A percentile compares a stretch with the other conserved stretches of the same genome.
These are phyloP conservation scores for Tylopilus subfusipes DNA, from an alignment of 768 basidiomycete genomes.

Conservation along the genomic window DNA sequence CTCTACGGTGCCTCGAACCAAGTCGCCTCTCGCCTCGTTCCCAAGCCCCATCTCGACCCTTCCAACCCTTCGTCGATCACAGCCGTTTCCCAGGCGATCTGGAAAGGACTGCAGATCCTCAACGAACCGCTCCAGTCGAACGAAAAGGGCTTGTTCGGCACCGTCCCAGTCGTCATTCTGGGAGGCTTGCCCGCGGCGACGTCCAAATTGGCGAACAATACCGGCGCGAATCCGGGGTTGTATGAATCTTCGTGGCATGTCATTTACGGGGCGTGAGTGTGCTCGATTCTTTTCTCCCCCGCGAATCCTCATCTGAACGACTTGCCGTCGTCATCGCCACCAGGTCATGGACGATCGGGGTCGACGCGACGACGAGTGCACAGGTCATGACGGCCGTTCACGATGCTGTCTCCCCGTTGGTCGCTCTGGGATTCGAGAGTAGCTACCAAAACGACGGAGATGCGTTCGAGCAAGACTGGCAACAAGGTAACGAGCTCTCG, in stretches of 20 bases:
- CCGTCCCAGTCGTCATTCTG: background rate
- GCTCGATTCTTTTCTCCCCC: background rate
- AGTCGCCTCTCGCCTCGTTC: conserved; percentile 21
- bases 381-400: conserved; percentile 6
- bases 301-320: background rate
- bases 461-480: conserved; percentile 19
- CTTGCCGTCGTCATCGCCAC: background rate
- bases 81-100: conserved; percentile 14
- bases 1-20: conserved; percentile 18
- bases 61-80: conserved; percentile 11
- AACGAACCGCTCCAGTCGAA: conserved; percentile 1
- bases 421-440: conserved; percentile 12
- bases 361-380: background rate
- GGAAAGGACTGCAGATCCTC: conserved; percentile 15
- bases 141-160: background rate
- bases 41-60: conserved; percentile 13
- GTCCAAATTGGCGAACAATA: conserved; percentile 1
- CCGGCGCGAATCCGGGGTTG: conserved; percentile 17
- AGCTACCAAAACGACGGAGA: conserved; percentile 26
- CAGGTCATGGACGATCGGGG: conserved; percentile 17
- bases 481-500: conserved; percentile 8
- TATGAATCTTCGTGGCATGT: conserved; percentile 16
- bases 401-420: conserved; percentile 10
- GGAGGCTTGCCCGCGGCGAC: conserved; percentile 9
- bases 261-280: conserved; percentile 13